A percentile compares a stretch with the other conserved stretches of the same genome.
phyloP scores from a whole-genome alignment of 2,329 filamentous ascomycete species.

The Purpureocillium lavendulum region DNA sequence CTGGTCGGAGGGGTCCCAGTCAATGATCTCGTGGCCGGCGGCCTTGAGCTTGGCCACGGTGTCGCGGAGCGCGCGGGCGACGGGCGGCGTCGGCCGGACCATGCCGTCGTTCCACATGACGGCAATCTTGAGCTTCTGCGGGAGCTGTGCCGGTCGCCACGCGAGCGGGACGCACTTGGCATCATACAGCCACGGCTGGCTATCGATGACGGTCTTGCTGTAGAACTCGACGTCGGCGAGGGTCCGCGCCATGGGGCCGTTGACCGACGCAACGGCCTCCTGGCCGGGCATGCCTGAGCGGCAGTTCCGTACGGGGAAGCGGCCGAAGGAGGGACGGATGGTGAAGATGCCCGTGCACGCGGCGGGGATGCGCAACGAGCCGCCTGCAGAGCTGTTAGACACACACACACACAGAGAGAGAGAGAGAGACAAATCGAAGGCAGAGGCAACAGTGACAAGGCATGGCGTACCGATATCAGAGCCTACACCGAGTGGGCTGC shows the following conservation, averaged over 20 bases:
- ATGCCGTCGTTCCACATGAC: constrained; percentile 59
- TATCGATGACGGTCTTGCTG: constrained; percentile 39
- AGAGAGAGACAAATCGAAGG: no score
- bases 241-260: constrained; percentile 52
- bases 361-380: constrained; percentile 44
- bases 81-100: constrained; percentile 57
- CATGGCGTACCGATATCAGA: constrained; percentile 50
- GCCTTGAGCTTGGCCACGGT: constrained; percentile 33
- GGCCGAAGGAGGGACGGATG: constrained; percentile 46
- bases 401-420: no score
- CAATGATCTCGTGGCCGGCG: constrained; percentile 42
- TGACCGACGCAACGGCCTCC: constrained; percentile 55
- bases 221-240: constrained; percentile 48
- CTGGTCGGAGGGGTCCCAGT: constrained; percentile 39
- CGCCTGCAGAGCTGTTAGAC: constrained; percentile 26
- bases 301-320: constrained; percentile 46
- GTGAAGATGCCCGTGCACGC: constrained; percentile 51
- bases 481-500: constrained; percentile 52
- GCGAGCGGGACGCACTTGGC: constrained; percentile 51
- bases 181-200: constrained; percentile 48
- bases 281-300: constrained; percentile 55
- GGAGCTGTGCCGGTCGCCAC: constrained; percentile 33
- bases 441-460: no score
- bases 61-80: constrained; percentile 44
- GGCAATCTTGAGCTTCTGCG: constrained; percentile 42